These are phyloP conservation scores for Penicillium crustosum DNA, from an alignment of 2,329 filamentous ascomycete genomes.

Conservation along the genomic window DNA sequence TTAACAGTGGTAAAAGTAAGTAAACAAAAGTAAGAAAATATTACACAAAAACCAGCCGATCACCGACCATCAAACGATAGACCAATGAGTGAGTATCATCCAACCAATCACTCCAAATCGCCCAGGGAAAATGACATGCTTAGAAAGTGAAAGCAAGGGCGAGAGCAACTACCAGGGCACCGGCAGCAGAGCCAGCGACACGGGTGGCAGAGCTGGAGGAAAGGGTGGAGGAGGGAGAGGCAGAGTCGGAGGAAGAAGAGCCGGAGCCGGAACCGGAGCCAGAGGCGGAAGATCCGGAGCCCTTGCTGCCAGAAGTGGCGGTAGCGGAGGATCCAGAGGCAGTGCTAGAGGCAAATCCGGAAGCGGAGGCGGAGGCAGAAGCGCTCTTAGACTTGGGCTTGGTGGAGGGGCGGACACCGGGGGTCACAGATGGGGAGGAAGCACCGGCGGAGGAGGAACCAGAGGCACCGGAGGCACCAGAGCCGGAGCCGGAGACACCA, in stretches of 20 bases:
- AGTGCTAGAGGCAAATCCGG: constrained; percentile 4
- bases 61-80: constrained; percentile 2
- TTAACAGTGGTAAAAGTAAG: not conserved
- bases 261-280: constrained; percentile 12
- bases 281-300: constrained; percentile 12
- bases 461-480: constrained; percentile 19
- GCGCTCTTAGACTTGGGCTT: constrained; percentile 10
- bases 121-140: constrained; percentile 8
- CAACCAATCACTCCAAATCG: constrained; percentile 17
- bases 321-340: not conserved
- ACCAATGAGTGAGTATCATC: constrained; percentile 10
- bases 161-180: constrained; percentile 20
- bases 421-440: not conserved
- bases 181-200: constrained; percentile 18
- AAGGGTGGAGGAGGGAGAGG: constrained; percentile 15
- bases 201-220: constrained; percentile 16
- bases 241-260: constrained; percentile 10
- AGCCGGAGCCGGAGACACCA: not conserved
- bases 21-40: constrained; percentile 14
- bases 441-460: constrained; percentile 3
- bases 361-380: constrained; percentile 3
- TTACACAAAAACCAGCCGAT: constrained; percentile 10
- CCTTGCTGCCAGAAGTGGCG: constrained; percentile 1
- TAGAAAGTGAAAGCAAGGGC: constrained; percentile 26
- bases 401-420: constrained; percentile 8